Conservation (phyloP, 371 early-diverging fungal genomes). For the Mortierella sp. region DNA sequence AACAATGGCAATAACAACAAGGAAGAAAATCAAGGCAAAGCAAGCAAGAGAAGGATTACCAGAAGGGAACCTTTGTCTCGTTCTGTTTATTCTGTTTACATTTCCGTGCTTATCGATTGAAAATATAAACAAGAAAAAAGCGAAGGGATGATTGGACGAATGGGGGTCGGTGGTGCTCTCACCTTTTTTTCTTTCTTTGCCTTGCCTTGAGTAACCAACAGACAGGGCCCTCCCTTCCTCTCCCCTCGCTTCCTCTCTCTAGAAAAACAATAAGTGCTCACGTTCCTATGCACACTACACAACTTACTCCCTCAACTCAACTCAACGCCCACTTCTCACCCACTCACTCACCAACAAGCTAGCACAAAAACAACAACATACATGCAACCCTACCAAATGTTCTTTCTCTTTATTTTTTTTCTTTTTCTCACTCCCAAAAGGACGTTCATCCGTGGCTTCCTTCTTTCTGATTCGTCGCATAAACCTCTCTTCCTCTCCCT, state of each 20-base stretch:
- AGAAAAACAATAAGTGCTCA: background rate
- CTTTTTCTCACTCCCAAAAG: background rate
- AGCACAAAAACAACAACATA: background rate
- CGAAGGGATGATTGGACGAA: background rate
- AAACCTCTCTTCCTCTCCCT: conserved; percentile 10
- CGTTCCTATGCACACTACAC: background rate
- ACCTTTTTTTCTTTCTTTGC: background rate
- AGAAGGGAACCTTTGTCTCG: background rate
- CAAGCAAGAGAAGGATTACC: background rate
- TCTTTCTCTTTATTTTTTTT: background rate
- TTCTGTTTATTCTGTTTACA: background rate
- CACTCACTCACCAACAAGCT: background rate
- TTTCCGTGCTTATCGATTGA: conserved; percentile 15
- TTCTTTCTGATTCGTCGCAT: conserved; percentile 14
- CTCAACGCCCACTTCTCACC: background rate
- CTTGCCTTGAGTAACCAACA: conserved; percentile 8
- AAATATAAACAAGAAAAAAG: background rate
- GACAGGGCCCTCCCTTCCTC: conserved; percentile 15
- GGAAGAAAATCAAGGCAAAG: no score
- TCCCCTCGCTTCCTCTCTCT: background rate
- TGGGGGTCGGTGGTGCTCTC: conserved; percentile 1
- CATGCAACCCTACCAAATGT: conserved; percentile 1
- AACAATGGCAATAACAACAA: no score
- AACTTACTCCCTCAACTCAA: background rate
- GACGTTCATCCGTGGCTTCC: conserved; percentile 5